These are phyloP conservation scores for Zymoseptoria crescenta DNA, from an alignment of 2,329 filamentous ascomycete genomes.

Conservation along the genomic window DNA sequence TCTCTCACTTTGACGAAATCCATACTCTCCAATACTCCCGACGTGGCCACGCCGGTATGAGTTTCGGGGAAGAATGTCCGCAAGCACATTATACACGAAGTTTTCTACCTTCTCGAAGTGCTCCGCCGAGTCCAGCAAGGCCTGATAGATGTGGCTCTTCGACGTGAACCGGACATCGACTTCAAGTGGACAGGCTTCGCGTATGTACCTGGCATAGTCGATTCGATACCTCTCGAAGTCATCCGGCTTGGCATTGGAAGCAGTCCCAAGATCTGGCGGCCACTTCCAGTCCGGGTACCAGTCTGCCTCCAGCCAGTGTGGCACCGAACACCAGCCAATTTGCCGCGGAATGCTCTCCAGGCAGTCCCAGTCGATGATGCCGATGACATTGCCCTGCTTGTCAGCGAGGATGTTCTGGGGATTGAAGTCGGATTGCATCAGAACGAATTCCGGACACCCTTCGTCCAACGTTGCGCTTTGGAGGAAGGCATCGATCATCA, in stretches of 20 bases:
- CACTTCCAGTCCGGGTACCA: slow-evolving; percentile 10
- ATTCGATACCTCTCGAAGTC: slow-evolving; percentile 11
- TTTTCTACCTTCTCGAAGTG: slow-evolving; percentile 8
- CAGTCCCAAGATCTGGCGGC: slow-evolving; percentile 2
- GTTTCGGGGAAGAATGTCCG: slow-evolving; percentile 9
- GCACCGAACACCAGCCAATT: slow-evolving; percentile 11
- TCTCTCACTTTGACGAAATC: slow-evolving; percentile 6
- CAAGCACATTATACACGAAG: slow-evolving; percentile 13
- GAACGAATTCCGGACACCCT: slow-evolving; percentile 10
- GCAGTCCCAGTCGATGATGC: slow-evolving; percentile 17
- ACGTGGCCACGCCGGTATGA: slow-evolving; percentile 3
- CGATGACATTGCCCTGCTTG: slow-evolving; percentile 7
- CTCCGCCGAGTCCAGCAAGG: slow-evolving; percentile 9
- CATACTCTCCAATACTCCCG: slow-evolving; percentile 6
- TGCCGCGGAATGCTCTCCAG: slow-evolving; percentile 12
- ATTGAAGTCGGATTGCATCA: slow-evolving; percentile 18
- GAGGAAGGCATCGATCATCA: slow-evolving; percentile 13
- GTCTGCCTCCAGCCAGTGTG: slow-evolving; percentile 12
- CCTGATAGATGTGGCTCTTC: slow-evolving; percentile 15
- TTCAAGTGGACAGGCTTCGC: slow-evolving; percentile 6
- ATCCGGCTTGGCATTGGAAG: slow-evolving; percentile 5
- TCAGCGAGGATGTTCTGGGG: slow-evolving; percentile 14
- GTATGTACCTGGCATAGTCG: slow-evolving; percentile 11
- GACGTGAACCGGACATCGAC: slow-evolving; percentile 10
- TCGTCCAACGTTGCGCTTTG: slow-evolving; percentile 4